Evolutionary conservation across 164 flowering plant genomes (phyloP), one percentile per base, ranked within the genome.

Genomic region (Cinnamomum chago): DNA sequence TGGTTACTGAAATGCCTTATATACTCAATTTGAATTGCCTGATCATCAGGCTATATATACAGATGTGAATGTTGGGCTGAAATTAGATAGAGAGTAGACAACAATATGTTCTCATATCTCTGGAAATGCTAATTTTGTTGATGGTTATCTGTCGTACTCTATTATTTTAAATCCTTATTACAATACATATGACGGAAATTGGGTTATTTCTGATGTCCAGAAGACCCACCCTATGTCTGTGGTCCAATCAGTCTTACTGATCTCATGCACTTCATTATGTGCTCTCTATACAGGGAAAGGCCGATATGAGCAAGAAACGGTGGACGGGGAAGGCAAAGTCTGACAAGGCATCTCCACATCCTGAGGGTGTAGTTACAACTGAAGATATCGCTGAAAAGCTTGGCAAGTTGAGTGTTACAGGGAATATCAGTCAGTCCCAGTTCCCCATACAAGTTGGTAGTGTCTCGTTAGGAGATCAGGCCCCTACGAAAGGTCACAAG

Each of bases 271-370:
- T 71, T 50, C 5, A 25, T 51, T 7, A 23, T 17, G 9, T 3
- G 15, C n/a, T 51, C 14, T 18, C 4, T 70, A 71, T 83, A 65
- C 86, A 91, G 92, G 70, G 84, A 72, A 83, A 40, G 70, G 78
- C 77, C 62, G 79, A 73, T 1, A 18, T 35, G 58, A 79, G 75
- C 70, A 85, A 77, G 50, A 81, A 79, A 58, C 67, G 0, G 50
- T 85, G 92, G 91, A 78, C 80, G 72, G 85, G 75, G 76, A 88
- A 85, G 78, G 70, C 84, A 14, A 79, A 75, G 64, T 20, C 74
- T 13, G 68, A 73, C 22, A 33, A 33, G 2, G 47, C 68, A 11
- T 67, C 86, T 76, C 47, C 78, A 11, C 62, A 75, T 5, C 25
- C 33, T 24, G 84, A 72, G 50, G 74, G 58, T 62, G 30, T 66